Evolutionary conservation across 164 flowering plant genomes (phyloP), one percentile per base, ranked within the genome.

Genomic region (Dillenia suffruticosa): DNA sequence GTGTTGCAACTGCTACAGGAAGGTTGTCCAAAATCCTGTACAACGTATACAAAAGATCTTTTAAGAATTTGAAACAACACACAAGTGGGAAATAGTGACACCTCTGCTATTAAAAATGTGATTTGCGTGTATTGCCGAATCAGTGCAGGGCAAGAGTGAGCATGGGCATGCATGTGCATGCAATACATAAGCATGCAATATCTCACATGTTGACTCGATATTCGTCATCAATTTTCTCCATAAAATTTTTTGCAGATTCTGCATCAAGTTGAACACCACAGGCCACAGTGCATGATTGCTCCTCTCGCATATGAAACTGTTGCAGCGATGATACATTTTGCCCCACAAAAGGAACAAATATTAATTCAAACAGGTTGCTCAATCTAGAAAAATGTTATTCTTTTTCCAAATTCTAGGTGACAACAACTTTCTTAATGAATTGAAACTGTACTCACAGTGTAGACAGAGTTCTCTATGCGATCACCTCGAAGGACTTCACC

Each of bases 1-100:
- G 84, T 59, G 84, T 80, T 59, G 67, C 84, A 62, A 90, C 95
- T 58, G 95, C 98, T 72, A 92, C 96, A 57, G 98, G 98, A 72
- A 92, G 96, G 66, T 92, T 92, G 69, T 92, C 98, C 68, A 82
- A 67, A 51, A 82, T 80, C 86, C 86, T 82, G 74, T 40, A 60
- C 12, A 22, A 5, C 46, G 40, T 49, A 9, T 46, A 54, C 12
- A 14, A 49, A 19, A 19, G 56, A 47, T 13, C 40, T 32, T 32
- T 32, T 32, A 43, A 17, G 14, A 24, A 22, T 24, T 32, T 5
- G 8, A 12, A 61, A 32, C 16, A 50, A 14, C 40, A 40, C 13
- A 24, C 2, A 19, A 44, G 14, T 51, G 46, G 11, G 32, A 10
- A 50, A 55, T 24, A 55, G 12, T 5, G 11, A 32, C 40, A 32